Base-by-base conservation (phyloP, 1,284 basidiomycete species). In the Ustilago hordei region DNA sequence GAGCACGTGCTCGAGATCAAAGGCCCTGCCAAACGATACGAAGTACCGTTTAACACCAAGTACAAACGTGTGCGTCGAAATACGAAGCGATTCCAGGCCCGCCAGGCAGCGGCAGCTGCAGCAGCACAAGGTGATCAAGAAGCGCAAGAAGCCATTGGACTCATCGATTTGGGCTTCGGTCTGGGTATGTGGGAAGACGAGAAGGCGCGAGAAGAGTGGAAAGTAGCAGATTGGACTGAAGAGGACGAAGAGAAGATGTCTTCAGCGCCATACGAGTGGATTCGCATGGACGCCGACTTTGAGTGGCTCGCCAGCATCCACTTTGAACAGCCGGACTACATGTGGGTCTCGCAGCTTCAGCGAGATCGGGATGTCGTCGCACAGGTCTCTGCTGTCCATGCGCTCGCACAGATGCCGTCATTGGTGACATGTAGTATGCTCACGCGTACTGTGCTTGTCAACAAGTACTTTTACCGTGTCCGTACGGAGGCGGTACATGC, bases 31-130 rank as follows among this genome's bases (percentile, higher is more conserved):
- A 98, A 97, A 86, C 91, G 93, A 13, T 98, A 94, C 85, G 95
- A 97, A 83, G 95, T 99, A 0, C 95, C 97, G 1, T 99, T 98
- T 89, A 99, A 99, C 86, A 98, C 96, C n/a, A 99, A 98, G 87
- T 98, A 98, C 88, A 99, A 98, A 87, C 94, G 97, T 73, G 93
- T 98, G 17, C 90, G 95, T 58, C 90, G 96, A 39, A 95, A 95
- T 81, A 97, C 94, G 23, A 96, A 96, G 86, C 92, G 95, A 19
- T 97, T 97, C 81, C 90, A 97, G 55, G 95, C 95, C 8, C 91
- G 95, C 38, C 95, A 97, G 86, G 93, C 93, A 1, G 94, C 94
- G 3, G 95, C 95, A 6, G 94, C 94, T 71, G 93, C 94, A 0
- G 95, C 94, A 4, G 95, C 94, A 0, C 93, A 94, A 41, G 82